Evolutionary conservation across 129 eudicot species (phyloP).

Genomic region (Ambrosia artemisiifolia): DNA sequence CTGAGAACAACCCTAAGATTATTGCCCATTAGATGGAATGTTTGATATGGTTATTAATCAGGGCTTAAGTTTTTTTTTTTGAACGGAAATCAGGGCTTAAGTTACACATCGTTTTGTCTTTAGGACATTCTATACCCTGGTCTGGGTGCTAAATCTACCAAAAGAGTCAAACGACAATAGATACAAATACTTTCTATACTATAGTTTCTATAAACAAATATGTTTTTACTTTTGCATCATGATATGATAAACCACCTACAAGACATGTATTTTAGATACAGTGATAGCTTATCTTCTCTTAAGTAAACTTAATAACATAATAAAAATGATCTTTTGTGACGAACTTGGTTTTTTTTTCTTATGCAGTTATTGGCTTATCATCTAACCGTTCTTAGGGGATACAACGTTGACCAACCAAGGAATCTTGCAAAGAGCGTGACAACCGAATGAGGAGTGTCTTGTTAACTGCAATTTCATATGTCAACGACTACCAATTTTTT

Average conservation of each 20-base stretch:
- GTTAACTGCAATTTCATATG: neutral
- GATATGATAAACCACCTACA: too few relatives aligned
- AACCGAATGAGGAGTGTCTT: conserved; percentile 42
- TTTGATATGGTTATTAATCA: neutral
- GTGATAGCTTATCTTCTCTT: neutral
- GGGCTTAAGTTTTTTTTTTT: too few relatives aligned
- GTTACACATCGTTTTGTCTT: too few relatives aligned
- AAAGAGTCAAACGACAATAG: neutral
- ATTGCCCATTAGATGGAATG: neutral
- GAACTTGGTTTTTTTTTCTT: neutral
- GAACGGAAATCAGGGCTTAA: too few relatives aligned
- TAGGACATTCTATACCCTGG: neutral
- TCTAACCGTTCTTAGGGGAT: conserved; percentile 67
- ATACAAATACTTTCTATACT: neutral
- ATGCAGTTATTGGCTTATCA: conserved; percentile 83
- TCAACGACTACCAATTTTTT: neutral
- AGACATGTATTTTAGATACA: neutral
- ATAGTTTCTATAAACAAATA: neutral
- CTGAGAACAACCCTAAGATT: neutral
- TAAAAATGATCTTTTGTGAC: neutral
- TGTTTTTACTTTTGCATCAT: neutral
- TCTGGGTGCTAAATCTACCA: neutral
- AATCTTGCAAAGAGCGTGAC: conserved; percentile 91
- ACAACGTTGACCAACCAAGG: conserved; percentile 89
- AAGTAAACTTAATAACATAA: neutral